Conservation (phyloP, 495 filamentous ascomycete genomes). For the Penicillium macrosclerotiorum region DNA sequence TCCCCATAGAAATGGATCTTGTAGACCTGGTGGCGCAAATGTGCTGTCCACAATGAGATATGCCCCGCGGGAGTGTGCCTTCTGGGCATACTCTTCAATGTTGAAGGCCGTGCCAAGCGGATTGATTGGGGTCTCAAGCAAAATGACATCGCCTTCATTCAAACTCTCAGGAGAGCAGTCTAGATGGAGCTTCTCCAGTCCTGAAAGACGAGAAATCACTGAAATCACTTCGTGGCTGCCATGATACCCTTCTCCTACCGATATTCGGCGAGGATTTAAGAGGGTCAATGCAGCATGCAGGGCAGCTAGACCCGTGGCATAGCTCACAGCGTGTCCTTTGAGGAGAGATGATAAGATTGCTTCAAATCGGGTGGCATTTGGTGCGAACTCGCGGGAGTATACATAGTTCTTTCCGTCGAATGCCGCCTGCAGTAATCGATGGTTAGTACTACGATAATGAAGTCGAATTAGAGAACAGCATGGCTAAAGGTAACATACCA, state of each 20-base stretch:
- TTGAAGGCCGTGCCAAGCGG: constrained; percentile 72
- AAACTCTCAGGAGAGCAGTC: constrained; percentile 53
- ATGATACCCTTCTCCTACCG: constrained; percentile 80
- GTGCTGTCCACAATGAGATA: constrained; percentile 80
- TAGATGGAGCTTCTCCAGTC: constrained; percentile 59
- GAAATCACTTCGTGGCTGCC: constrained; percentile 77
- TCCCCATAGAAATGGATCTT: constrained; percentile 74
- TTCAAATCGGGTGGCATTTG: constrained; percentile 79
- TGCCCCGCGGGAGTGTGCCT: constrained; percentile 66
- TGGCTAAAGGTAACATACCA: constrained; percentile 10
- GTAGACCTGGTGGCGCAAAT: constrained; percentile 82
- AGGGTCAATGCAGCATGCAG: constrained; percentile 76
- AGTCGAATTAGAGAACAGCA: too few relatives aligned
- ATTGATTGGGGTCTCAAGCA: constrained; percentile 85
- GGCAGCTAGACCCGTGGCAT: constrained; percentile 74
- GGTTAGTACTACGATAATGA: too few relatives aligned
- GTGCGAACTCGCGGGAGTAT: constrained; percentile 72
- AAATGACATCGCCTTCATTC: constrained; percentile 70
- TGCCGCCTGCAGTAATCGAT: constrained; percentile 25
- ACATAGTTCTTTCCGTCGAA: constrained; percentile 41
- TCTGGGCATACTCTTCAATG: constrained; percentile 60
- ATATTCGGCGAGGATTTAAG: constrained; percentile 69
- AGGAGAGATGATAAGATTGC: constrained; percentile 67
- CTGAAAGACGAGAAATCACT: constrained; percentile 64
- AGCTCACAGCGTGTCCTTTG: constrained; percentile 63